These are phyloP conservation scores for Gnaphalium uliginosum DNA, from an alignment of 129 eudicot species.

Conservation along the genomic window DNA sequence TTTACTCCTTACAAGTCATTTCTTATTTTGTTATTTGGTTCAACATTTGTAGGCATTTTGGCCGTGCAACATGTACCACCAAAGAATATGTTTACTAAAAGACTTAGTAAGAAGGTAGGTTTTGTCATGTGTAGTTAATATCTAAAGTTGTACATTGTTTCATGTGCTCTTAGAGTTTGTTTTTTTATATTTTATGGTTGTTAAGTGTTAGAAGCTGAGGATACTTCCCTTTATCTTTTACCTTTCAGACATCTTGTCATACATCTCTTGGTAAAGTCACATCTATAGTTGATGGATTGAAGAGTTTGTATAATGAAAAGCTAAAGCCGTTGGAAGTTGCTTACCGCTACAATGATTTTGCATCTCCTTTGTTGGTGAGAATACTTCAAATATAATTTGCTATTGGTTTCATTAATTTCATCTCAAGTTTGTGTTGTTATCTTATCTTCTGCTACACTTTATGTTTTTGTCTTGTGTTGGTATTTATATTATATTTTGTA, in stretches of 20 bases:
- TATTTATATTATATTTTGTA: not conserved
- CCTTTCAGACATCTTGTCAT: conserved; percentile 29
- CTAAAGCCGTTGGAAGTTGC: conserved; percentile 88
- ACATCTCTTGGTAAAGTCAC: conserved; percentile 61
- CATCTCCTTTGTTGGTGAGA: conserved; percentile 79
- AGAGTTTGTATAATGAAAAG: conserved; percentile 74
- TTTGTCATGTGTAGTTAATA: not conserved
- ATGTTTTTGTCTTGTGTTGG: not conserved
- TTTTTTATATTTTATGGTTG: not conserved
- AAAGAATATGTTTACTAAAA: conserved; percentile 46
- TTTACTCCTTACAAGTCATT: not conserved
- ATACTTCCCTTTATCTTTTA: not conserved
- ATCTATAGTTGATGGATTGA: conserved; percentile 86
- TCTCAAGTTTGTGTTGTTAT: not conserved
- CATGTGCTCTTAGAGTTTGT: not conserved
- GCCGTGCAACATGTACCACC: conserved; percentile 38
- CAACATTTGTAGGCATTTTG: conserved; percentile 43
- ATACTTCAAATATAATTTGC: not conserved
- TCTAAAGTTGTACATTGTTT: not conserved
- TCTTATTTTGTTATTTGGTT: conserved; percentile 10
- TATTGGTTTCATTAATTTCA: conserved; percentile 5
- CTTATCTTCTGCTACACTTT: not conserved
- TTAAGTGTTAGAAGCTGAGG: conserved; percentile 3
- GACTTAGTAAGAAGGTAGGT: conserved; percentile 57
- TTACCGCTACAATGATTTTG: conserved; percentile 82